Evolutionary conservation across 768 basidiomycete species (phyloP), one percentile per base, ranked within the genome.

Genomic region (Trametes cingulata): DNA sequence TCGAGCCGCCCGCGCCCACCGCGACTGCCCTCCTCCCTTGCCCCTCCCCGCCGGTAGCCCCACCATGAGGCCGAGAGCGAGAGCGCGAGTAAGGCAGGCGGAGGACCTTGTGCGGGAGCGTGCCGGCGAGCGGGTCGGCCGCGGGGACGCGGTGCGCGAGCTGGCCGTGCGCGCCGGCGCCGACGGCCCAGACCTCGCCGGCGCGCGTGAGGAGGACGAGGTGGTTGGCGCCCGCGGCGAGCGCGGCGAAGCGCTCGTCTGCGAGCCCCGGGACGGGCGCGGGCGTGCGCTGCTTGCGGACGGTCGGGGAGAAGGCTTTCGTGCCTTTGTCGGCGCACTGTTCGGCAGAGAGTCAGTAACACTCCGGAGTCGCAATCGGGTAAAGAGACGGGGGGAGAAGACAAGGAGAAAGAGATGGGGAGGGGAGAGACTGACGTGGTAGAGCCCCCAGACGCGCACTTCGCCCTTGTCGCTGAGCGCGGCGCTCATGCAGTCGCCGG

Each of bases 151-250:
- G 71, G 53, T 80, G 41, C 65, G 80, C 81, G 27, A 83, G 74
- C 65, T 79, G 78, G 55, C 74, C 73, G 59, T 76, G 72, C 62
- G 78, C 75, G 36, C 76, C 76, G 52, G 74, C 74, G 20, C 81
- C 81, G 72, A 78, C 77, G 9, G 77, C 73, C 62, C 76, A 80
- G 46, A 83, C 77, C 56, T 72, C 64, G 4, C 81, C 81, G 15
- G 73, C 71, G 2, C 71, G 72, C 13, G 79, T 78, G 37, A 82
- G 73, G 5, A 77, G 76, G 39, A 82, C 63, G 42, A 81, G 77
- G 68, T 82, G 80, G 60, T 82, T 76, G 42, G 71, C 68, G 0
- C 81, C 81, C 47, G 73, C 75, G 1, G 77, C 77, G 56, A 79
- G 70, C 19, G 74, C 62, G 27, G 71, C 69, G 61, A 80, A 68